Evolutionary conservation across 345 rosid genomes (phyloP), one percentile per base, ranked within the genome.

Genomic region (Streptanthus diversifolius): DNA sequence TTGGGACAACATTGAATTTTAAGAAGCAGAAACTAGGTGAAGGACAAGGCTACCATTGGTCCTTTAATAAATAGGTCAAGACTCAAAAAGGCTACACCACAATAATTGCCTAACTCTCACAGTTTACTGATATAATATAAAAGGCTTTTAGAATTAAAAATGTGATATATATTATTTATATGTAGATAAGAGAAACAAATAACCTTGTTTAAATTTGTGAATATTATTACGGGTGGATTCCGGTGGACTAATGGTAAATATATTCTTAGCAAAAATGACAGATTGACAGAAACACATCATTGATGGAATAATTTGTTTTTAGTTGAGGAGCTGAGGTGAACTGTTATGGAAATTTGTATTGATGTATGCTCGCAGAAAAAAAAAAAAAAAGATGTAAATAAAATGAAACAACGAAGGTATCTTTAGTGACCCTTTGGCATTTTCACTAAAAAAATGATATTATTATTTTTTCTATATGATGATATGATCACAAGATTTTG

Each of bases 41-140:
- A 40, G 54, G 73, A 75, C 68, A 75, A 60, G 69, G 63, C 73
- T 75, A 67, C 22, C 62, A 66, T 40, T 74, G 37, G 68, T 18
- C 63, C 47, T 63, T 41, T 30, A 41, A 72, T 53, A 19, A 40
- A 72, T 72, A 53, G n/a, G 63, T 52, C 70, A 72, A 72, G 11
- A 41, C 27, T 52, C 35, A 53, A 62, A 40, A 72, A 63, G 56
- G 33, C 70, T 72, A 63, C 56, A 64, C 71, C 40, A 73, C 77
- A 73, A 43, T 55, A 32, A 22, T 33, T 64, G 49, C 65, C 55
- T 33, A 43, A 43, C 4, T 62, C 19, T n/a, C n/a, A n/a, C 22
- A 18, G 17, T 72, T 63, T 51, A 29, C 17, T 36, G 21, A 70
- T 35, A 15, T 11, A 19, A 21, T 36, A 36, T 4, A 12, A 12